Conservation (phyloP, 2,329 filamentous ascomycete species). For the Exophiala dermatitidis region DNA sequence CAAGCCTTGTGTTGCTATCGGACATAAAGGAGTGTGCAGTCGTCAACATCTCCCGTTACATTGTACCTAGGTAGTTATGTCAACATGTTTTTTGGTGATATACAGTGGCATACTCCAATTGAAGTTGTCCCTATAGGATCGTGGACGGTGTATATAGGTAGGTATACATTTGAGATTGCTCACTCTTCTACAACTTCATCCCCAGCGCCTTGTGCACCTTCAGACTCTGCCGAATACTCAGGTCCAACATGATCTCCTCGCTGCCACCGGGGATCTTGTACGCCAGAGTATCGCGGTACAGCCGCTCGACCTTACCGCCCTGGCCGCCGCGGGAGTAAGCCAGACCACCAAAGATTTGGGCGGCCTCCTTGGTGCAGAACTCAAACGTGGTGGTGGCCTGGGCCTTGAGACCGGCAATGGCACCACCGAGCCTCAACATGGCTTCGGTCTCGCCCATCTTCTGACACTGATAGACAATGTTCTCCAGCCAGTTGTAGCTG, state of each 20-base stretch:
- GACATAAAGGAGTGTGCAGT: too few species aligned
- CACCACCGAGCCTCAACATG: constrained; percentile 89
- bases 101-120: too few species aligned
- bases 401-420: constrained; percentile 89
- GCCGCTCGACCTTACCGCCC: constrained; percentile 86
- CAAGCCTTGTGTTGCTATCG: too few species aligned
- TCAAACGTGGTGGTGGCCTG: constrained; percentile 92
- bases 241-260: constrained; percentile 97
- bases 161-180: too few species aligned
- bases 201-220: constrained; percentile 83
- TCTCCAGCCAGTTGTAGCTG: constrained; percentile 95
- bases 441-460: constrained; percentile 91
- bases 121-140: too few species aligned
- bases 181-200: constrained; percentile 71
- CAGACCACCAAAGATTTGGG: constrained; percentile 93
- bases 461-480: constrained; percentile 84
- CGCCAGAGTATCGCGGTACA: constrained; percentile 91
- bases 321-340: constrained; percentile 90
- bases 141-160: too few species aligned
- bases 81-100: too few species aligned
- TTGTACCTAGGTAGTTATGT: too few species aligned
- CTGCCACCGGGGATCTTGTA: constrained; percentile 94
- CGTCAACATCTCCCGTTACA: too few species aligned
- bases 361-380: constrained; percentile 93
- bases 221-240: constrained; percentile 86